phyloP scores from a whole-genome alignment of 2,329 filamentous ascomycete species.

The Alternaria ventricosa region DNA sequence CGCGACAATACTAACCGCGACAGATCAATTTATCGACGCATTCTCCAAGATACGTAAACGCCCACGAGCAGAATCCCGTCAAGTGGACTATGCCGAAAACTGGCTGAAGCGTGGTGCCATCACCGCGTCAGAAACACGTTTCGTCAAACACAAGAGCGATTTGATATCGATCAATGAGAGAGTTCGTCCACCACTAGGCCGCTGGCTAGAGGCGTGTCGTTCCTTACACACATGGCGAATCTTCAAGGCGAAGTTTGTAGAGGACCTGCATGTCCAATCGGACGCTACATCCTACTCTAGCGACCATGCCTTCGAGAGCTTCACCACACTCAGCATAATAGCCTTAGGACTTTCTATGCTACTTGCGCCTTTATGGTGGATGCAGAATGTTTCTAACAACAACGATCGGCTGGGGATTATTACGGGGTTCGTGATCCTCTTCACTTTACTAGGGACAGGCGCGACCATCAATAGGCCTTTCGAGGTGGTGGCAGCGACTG shows the following conservation, averaged over 20 bases:
- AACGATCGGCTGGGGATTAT: conserved; percentile 21
- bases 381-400: conserved; percentile 15
- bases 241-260: conserved; percentile 14
- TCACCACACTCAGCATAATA: conserved; percentile 14
- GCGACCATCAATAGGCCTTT: conserved; percentile 25
- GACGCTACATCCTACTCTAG: conserved; percentile 17
- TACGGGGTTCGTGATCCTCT: conserved; percentile 29
- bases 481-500: conserved; percentile 29
- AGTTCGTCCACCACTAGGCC: not conserved
- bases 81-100: conserved; percentile 19
- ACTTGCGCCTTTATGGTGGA: conserved; percentile 31
- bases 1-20: too few species aligned
- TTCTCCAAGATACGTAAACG: too few species aligned
- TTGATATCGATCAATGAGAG: conserved; percentile 24
- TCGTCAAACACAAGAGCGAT: conserved; percentile 18
- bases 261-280: conserved; percentile 4
- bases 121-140: conserved; percentile 7
- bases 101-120: conserved; percentile 21
- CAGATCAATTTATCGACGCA: too few species aligned
- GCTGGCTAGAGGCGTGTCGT: not conserved
- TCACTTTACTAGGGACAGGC: conserved; percentile 19
- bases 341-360: conserved; percentile 24
- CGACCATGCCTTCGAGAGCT: conserved; percentile 13
- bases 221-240: conserved; percentile 7
- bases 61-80: not conserved